Conservation (phyloP, 768 basidiomycete genomes). For the Lentinula sp. region DNA sequence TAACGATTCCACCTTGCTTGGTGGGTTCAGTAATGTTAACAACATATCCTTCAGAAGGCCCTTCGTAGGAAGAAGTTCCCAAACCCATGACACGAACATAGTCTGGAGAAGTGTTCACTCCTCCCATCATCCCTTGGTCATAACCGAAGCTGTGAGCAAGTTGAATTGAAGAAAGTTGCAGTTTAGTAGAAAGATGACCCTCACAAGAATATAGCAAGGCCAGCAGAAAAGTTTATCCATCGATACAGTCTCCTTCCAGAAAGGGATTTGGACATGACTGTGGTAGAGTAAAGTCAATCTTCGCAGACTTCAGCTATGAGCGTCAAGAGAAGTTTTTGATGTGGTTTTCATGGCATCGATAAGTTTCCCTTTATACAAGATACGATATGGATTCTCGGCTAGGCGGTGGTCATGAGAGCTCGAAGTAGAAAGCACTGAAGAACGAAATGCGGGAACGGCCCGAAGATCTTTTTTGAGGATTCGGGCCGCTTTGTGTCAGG, state of each 20-base stretch:
- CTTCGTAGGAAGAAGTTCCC: conserved; percentile 33
- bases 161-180: not conserved
- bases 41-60: conserved; percentile 34
- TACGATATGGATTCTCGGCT: too few species aligned
- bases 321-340: too few species aligned
- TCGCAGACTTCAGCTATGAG: too few species aligned
- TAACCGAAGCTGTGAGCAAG: conserved; percentile 32
- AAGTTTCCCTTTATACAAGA: too few species aligned
- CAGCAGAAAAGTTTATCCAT: conserved; percentile 22
- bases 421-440: too few species aligned
- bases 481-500: too few species aligned
- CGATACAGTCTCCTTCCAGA: conserved; percentile 19
- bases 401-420: too few species aligned
- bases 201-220: conserved; percentile 25
- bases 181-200: not conserved
- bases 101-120: conserved; percentile 39
- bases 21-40: conserved; percentile 37
- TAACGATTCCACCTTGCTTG: conserved; percentile 38
- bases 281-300: too few species aligned
- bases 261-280: not conserved
- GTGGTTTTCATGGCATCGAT: too few species aligned
- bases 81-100: conserved; percentile 35
- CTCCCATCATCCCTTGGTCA: conserved; percentile 44
- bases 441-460: too few species aligned
- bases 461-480: too few species aligned